phyloP scores from a whole-genome alignment of 495 filamentous ascomycete species.

The Bacidia rubella region DNA sequence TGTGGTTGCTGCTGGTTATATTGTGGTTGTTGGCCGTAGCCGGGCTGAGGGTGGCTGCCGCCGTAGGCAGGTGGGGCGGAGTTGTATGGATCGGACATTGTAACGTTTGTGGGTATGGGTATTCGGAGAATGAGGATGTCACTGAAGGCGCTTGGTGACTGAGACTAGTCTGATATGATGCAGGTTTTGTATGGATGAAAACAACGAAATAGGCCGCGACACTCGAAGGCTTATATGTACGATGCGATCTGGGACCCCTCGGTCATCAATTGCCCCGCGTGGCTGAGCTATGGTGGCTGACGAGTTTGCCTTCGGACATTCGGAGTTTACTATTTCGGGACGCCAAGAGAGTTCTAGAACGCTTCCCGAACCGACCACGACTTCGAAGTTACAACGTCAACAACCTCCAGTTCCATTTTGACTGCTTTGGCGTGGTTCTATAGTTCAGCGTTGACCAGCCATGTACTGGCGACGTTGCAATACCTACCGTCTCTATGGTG shows the following conservation, averaged over 20 bases:
- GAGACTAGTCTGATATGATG: too few species aligned
- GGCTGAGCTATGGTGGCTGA: background rate
- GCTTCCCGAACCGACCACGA: background rate
- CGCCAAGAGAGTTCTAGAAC: background rate
- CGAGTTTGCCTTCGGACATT: background rate
- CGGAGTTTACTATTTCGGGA: too few species aligned
- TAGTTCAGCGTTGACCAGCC: too few species aligned
- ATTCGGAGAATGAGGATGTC: background rate
- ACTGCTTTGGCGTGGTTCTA: too few species aligned
- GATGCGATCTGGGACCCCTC: background rate
- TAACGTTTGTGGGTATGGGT: background rate
- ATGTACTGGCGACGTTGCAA: background rate
- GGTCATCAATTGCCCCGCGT: background rate
- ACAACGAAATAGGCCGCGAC: too few species aligned
- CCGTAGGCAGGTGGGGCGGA: slow-evolving; percentile 23
- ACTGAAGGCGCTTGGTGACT: too few species aligned
- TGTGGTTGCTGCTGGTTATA: background rate
- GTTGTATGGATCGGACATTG: slow-evolving; percentile 40
- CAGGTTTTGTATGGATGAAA: too few species aligned
- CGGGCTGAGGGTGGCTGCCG: slow-evolving; percentile 10
- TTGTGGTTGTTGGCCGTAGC: slow-evolving; percentile 13
- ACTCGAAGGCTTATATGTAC: too few species aligned
- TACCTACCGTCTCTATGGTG: background rate
- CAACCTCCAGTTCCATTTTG: too few species aligned
- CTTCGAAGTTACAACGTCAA: too few species aligned